Conservation (phyloP, 768 basidiomycete species). For the Termitomyces sp. region DNA sequence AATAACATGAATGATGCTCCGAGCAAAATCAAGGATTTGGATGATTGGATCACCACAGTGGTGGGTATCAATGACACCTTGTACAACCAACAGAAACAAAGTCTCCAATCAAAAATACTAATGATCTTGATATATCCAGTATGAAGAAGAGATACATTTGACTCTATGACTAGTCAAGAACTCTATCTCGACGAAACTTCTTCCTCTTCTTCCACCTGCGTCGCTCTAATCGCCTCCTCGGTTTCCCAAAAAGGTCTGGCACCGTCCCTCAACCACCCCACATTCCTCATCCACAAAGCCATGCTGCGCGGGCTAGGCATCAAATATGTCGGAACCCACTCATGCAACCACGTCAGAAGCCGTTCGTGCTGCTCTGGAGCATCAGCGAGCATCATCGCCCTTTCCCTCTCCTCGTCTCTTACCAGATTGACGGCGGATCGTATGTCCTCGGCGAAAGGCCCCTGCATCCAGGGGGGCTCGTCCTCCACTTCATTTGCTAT, state of each 20-base stretch:
- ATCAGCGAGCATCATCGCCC: neutral
- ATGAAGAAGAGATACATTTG: neutral
- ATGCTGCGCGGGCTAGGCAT: slow-evolving; percentile 36
- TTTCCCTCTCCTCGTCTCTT: slow-evolving; percentile 1
- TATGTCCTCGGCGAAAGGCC: neutral
- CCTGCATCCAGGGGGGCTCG: neutral
- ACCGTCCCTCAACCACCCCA: slow-evolving; percentile 6
- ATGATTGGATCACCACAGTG: neutral
- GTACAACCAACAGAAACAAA: neutral
- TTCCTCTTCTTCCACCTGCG: neutral
- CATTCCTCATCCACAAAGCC: slow-evolving; percentile 24
- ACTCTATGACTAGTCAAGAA: slow-evolving; percentile 9
- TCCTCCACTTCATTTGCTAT: neutral
- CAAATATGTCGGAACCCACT: slow-evolving; percentile 48
- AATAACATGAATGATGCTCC: neutral
- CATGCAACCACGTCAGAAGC: slow-evolving; percentile 47
- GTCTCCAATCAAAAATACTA: no score
- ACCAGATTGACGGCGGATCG: neutral
- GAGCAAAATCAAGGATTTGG: neutral
- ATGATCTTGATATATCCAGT: neutral
- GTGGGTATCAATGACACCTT: neutral
- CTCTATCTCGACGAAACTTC: slow-evolving; percentile 1
- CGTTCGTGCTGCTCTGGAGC: slow-evolving; percentile 34
- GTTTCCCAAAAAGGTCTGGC: neutral
- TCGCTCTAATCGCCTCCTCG: slow-evolving; percentile 4